Conservation (phyloP, 129 eudicot genomes). For the Arctium lappa region DNA sequence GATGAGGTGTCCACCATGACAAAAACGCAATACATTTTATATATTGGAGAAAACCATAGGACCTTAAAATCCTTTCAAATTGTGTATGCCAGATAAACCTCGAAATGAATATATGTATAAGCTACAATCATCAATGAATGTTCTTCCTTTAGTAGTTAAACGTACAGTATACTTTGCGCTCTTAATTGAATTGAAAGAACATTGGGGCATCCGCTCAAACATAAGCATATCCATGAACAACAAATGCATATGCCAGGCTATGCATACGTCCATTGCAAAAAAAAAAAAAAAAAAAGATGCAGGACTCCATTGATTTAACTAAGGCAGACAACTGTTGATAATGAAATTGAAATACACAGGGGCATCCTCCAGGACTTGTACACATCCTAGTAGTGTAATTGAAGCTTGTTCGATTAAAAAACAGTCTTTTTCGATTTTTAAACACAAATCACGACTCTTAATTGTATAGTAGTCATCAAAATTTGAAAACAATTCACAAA, state of each 20-base stretch:
- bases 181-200: not conserved
- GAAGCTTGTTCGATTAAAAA: not conserved
- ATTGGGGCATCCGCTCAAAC: not conserved
- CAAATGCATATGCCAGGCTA: not conserved
- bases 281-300: not conserved
- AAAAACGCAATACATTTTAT: not conserved
- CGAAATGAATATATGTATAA: not conserved
- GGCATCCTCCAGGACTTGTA: not conserved
- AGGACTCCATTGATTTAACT: not conserved
- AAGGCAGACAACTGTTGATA: not conserved
- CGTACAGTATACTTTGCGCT: not conserved
- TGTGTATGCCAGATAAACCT: not conserved
- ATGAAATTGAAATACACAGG: not conserved
- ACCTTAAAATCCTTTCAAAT: not conserved
- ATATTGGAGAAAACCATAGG: not conserved
- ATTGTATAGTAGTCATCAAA: not conserved
- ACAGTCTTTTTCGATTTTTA: not conserved
- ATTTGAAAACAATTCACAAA: not conserved
- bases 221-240: not conserved
- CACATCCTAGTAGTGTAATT: not conserved
- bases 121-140: not conserved
- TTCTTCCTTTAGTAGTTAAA: not conserved
- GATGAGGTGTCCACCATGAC: not conserved
- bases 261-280: not conserved
- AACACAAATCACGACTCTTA: not conserved